Evolutionary conservation across 106 monocot species (phyloP).

Genomic region (Allium fistulosum): DNA sequence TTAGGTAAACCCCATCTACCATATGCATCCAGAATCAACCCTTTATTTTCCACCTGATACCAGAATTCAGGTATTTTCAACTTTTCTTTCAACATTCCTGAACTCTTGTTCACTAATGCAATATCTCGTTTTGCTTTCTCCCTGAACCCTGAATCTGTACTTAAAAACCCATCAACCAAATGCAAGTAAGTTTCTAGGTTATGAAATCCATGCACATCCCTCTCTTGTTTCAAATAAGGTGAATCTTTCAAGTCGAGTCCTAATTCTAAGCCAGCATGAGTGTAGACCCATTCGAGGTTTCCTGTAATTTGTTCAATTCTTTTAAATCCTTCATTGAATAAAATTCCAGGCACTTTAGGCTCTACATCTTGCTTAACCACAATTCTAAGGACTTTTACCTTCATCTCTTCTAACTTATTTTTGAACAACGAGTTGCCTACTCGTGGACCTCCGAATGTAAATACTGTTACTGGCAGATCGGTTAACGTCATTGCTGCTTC

Average conservation of each 20-base stretch:
- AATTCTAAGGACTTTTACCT: conserved; percentile 42
- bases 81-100: conserved; percentile 44
- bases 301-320: conserved; percentile 16
- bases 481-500: conserved; percentile 35
- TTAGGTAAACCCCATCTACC: conserved; percentile 36
- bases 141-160: conserved; percentile 23
- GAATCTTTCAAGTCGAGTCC: conserved; percentile 30
- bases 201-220: conserved; percentile 41
- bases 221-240: conserved; percentile 35
- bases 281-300: conserved; percentile 38
- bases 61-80: conserved; percentile 45
- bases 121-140: conserved; percentile 35
- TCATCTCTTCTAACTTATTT: conserved; percentile 15
- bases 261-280: conserved; percentile 43
- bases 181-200: conserved; percentile 67
- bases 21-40: conserved; percentile 24
- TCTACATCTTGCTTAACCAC: conserved; percentile 56
- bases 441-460: conserved; percentile 60
- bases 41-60: conserved; percentile 37
- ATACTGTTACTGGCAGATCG: conserved; percentile 29
- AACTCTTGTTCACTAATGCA: conserved; percentile 62
- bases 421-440: conserved; percentile 60
- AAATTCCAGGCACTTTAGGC: conserved; percentile 50
- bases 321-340: conserved; percentile 41
- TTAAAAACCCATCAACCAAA: conserved; percentile 40